phyloP scores from a whole-genome alignment of 2,329 filamentous ascomycete genomes.

The Colletotrichum magnum region DNA sequence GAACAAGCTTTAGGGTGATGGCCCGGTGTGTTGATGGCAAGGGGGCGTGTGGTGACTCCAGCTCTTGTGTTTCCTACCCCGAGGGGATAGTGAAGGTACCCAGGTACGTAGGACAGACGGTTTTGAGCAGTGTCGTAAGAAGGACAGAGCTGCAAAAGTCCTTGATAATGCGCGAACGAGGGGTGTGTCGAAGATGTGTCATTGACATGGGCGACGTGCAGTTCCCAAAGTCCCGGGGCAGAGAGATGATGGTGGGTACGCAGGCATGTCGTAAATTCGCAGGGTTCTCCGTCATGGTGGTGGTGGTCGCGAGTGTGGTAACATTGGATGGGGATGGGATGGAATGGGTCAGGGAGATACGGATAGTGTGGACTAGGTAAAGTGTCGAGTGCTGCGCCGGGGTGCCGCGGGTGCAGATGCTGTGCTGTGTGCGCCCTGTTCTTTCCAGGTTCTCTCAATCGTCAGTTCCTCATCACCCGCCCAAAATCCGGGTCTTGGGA shows the following conservation, averaged over 20 bases:
- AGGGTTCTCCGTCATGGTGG: constrained; percentile 21
- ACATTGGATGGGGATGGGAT: constrained; percentile 11
- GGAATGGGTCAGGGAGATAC: too few relatives aligned
- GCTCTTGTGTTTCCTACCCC: too few relatives aligned
- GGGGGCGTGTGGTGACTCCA: background rate
- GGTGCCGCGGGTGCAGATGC: constrained; percentile 9
- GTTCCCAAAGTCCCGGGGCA: constrained; percentile 14
- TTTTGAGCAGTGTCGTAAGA: constrained; percentile 15
- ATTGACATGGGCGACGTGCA: constrained; percentile 25
- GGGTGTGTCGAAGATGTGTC: constrained; percentile 24
- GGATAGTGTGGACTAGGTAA: too few relatives aligned
- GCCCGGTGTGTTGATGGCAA: background rate
- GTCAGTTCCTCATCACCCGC: background rate
- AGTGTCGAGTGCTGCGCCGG: background rate
- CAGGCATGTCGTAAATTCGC: background rate
- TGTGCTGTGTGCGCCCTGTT: background rate
- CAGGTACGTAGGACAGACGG: too few relatives aligned
- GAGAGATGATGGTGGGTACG: constrained; percentile 15
- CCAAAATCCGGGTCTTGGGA: background rate
- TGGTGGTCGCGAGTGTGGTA: too few relatives aligned
- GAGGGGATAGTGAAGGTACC: too few relatives aligned
- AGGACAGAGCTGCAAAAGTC: background rate
- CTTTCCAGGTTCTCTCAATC: too few relatives aligned
- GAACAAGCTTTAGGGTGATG: constrained; percentile 29
- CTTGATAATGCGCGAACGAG: background rate